Base-by-base conservation (phyloP, 768 basidiomycete species). In the Hygrophorus pudorinus region DNA sequence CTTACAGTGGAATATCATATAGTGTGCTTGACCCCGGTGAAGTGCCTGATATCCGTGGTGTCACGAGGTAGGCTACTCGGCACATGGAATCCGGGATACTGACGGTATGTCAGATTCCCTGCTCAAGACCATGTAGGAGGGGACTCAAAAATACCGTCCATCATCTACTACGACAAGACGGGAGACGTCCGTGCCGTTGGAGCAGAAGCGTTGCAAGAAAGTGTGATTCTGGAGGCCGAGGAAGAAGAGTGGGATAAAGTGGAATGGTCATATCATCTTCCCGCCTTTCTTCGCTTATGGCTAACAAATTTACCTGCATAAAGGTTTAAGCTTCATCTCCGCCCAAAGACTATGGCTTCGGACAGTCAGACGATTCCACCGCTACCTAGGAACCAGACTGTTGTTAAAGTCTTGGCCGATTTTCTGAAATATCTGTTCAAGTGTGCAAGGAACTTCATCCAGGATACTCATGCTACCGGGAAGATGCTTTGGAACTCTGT, bases 351-450 rank as follows among this genome's bases (percentile, higher is more conserved):
- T 3, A 14, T 36, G 13, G 29, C 59, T 42, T 28, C 48, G 11
- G 49, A 46, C 8, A 59, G 63, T 5, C 41, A 50, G 18, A 63
- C 69, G 24, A 57, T 72, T 13, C 68, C 67, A 0, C 52, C 65
- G 0, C 63, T 78, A 8, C 73, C 77, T 3, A 44, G 51, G 8
- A 61, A 62, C 48, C 71, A 62, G 53, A 62, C 64, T 1, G 64
- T 66, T 4, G 49, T 67, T 0, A 61, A 76, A 24, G 58, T 76
- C 37, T 65, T 75, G 17, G 56, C 63, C 0, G 76, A 78, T 50
- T 76, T 75, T 42, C 57, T 77, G 51, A 35, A 39, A 16, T 76
- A 77, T 49, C 61, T 76, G 5, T 64, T 67, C 30, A 48, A 56
- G 17, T 73, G 72, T 42, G 60, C 72, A 0, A 56, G 49, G 42